Evolutionary conservation across 371 early-diverging fungal species (phyloP), one percentile per base, ranked within the genome.

Genomic region (Mortierella sp.): DNA sequence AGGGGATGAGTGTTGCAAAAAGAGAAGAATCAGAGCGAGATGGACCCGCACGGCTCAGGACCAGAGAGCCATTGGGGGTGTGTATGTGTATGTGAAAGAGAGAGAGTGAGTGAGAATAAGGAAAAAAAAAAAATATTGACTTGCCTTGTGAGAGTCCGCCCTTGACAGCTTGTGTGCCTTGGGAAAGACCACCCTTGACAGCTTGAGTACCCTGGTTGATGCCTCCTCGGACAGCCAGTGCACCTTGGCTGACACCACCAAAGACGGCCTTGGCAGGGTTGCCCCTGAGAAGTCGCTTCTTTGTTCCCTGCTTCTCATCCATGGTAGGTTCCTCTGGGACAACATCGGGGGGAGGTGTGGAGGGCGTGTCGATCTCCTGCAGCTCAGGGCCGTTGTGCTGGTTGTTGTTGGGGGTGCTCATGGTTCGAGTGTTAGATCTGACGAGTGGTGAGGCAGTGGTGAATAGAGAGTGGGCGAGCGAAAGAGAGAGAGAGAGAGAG

Each of bases 211-310:
- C 68, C 9, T 62, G 59, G 15, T 52, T 26, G 46, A 72, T 44
- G 12, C 76, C 76, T 43, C 70, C 75, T 26, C 37, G 26, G 46
- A 71, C 70, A 44, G 57, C 70, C 53, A 62, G 45, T 23, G 74
- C 37, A 7, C 74, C 66, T 50, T 74, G 68, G 18, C 70, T 30
- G 57, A 75, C 30, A 21, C 76, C 71, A 15, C 68, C 60, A 50
- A 57, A 26, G 50, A 77, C 72, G 21, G 53, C 66, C 63, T 66
- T 77, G 62, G 68, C 66, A 30, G 79, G 72, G 63, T 77, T 77
- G 5, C 3, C 9, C 3, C 37, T 3, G 46, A 57, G 23, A 6
- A 64, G 16, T 16, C 14, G 7, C 4, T 63, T 16, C 47, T 62
- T 77, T 62, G 61, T 68, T 9, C 47, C 14, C 46, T 66, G 48